Evolutionary conservation across 1,139 yeast genomes (phyloP), one percentile per base, ranked within the genome.

Genomic region (Suhomyces chickasaworum): DNA sequence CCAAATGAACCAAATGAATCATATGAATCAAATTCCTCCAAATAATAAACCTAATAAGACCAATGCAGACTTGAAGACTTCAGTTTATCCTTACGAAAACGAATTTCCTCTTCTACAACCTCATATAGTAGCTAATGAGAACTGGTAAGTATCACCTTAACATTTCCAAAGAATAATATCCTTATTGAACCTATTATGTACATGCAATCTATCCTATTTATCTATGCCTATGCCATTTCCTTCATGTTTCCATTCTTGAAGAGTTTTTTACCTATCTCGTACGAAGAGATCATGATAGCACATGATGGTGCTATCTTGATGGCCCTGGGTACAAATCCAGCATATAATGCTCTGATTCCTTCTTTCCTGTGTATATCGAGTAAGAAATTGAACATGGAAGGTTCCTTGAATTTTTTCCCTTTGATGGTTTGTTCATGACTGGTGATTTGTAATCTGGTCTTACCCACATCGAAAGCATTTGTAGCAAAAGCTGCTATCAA

Each of bases 231-330:
- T 23, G 30, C 35, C 29, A 21, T 23, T 23, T 34, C 42, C 33
- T 29, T 29, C 37, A 33, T 42, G 35, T 58, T 55, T 12, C 52
- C 68, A 43, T 59, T 59, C 40, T 59, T 66, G 59, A 86, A 80
- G 34, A 86, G 69, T 57, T 79, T 80, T 65, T 95, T 95, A 27
- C 96, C 89, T 43, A 91, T 73, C 64, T 93, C 99, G 64, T 93
- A 93, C 37, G 95, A 86, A 2, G 98, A 89, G 43, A 93, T 91
- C 99, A 93, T 95, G 32, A 93, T 93, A 2, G 99, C 99, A 77
- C 99, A 93, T 10, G 97, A 86, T 3, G 99, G 99, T 0, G 97
- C 97, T 35, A 93, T 87, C 61, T 93, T 93, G 64, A 91, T 70
- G 8, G 93, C 80, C 53, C 99, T 76, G 0, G 98, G 98, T 2